phyloP scores from a whole-genome alignment of 2,329 filamentous ascomycete genomes.

The Pseudogymnoascus sp. region DNA sequence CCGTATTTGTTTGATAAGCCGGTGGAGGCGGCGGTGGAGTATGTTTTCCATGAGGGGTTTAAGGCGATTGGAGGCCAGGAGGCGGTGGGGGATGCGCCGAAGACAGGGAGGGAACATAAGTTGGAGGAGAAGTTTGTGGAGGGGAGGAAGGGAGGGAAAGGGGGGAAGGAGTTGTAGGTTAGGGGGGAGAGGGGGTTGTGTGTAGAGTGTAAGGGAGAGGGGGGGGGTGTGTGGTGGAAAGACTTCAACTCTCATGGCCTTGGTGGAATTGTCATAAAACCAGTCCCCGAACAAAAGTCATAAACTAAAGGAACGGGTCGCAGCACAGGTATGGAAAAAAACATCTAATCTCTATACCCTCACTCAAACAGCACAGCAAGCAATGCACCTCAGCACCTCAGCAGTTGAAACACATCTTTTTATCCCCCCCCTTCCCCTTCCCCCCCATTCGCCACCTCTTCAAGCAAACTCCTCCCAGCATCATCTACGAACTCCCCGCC shows the following conservation, averaged over 20 bases:
- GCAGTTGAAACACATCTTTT: neutral
- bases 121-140: conserved; percentile 35
- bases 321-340: neutral
- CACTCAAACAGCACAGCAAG: neutral
- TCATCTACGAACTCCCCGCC: neutral
- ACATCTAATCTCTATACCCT: neutral
- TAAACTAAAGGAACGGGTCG: neutral
- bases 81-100: conserved; percentile 48
- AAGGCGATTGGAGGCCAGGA: conserved; percentile 58
- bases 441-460: neutral
- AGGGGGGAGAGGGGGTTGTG: neutral
- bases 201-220: too few relatives aligned
- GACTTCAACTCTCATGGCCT: neutral
- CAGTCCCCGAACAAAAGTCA: too few relatives aligned
- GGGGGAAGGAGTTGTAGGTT: neutral
- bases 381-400: neutral
- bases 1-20: conserved; percentile 85
- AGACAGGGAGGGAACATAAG: conserved; percentile 45
- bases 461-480: neutral
- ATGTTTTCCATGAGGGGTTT: conserved; percentile 79
- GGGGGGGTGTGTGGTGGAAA: neutral
- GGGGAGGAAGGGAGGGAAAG: conserved; percentile 19
- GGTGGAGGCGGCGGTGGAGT: conserved; percentile 87
- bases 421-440: neutral
- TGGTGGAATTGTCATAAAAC: neutral